Base-by-base conservation (phyloP, 768 basidiomycete genomes). In the Lactarius pseudohatsudake region DNA sequence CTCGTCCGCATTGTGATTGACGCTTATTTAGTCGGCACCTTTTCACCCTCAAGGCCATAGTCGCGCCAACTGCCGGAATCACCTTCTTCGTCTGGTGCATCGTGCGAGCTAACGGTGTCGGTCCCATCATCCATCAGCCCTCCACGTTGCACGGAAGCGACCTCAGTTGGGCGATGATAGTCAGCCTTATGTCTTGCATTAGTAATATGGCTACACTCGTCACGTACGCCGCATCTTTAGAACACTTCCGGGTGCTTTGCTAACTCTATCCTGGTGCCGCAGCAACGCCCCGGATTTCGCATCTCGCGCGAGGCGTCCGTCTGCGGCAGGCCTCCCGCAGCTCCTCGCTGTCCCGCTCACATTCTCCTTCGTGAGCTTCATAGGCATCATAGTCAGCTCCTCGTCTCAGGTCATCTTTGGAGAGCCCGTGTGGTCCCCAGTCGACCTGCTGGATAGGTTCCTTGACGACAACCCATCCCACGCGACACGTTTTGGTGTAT, bases 301-400 rank as follows among this genome's bases (percentile, higher is more conserved):
- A 30, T 90, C 82, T 68, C 88, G 82, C 65, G 84, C 84, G 53
- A 80, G 76, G 71, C 82, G 77, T 15, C 85, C 87, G 8, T 76
- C 80, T 8, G 86, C 85, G 28, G 87, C 87, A 3, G 75, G 87
- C 47, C 81, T 80, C 69, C 86, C 90, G 34, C 91, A 92, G 75
- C 77, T 90, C 18, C 76, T 91, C 67, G 82, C 90, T 0, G 82
- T 92, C 36, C 91, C 92, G 0, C 66, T 93, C 61, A 83, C 85
- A 1, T 92, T 91, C 77, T 86, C 86, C 30, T 74, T 92, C 61
- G 87, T 91, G 71, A 87, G 86, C 72, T 88, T 94, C 76, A 79
- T 94, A 66, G 90, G 91, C 1, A 90, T 94, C 74, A 85, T 92
- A 60, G 91, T 94, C 69, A 86, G 87, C 64, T 92, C 91, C 1